These are phyloP conservation scores for Cladorrhinum sp. DNA, from an alignment of 2,329 filamentous ascomycete species.

Conservation along the genomic window DNA sequence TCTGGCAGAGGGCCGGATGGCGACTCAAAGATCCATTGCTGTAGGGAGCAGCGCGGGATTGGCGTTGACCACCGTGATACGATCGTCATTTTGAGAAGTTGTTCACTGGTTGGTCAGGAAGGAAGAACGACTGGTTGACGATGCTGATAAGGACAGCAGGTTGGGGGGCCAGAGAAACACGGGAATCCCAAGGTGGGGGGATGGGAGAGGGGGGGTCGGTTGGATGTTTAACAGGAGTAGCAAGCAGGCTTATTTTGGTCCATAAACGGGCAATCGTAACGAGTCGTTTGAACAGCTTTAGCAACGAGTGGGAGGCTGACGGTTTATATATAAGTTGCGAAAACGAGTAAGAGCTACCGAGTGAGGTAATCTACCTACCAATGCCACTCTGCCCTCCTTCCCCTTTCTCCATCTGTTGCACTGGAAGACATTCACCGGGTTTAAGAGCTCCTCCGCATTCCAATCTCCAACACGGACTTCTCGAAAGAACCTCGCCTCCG, in stretches of 20 bases:
- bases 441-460: background rate
- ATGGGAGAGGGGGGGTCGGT: background rate
- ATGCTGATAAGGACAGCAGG: background rate
- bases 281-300: background rate
- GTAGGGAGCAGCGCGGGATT: constrained; percentile 49
- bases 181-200: background rate
- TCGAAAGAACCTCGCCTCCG: background rate
- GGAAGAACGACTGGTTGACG: background rate
- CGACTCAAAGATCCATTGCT: constrained; percentile 55
- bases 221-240: background rate
- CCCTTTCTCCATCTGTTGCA: background rate
- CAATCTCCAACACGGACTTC: background rate
- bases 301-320: background rate
- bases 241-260: background rate
- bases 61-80: constrained; percentile 44
- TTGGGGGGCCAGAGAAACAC: background rate
- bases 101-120: background rate
- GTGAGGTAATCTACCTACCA: background rate
- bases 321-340: background rate
- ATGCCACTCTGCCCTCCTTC: background rate
- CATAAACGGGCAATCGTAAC: background rate
- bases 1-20: constrained; percentile 43
- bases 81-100: constrained; percentile 42
- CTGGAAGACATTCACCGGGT: background rate
- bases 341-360: background rate